Conservation (phyloP, 768 basidiomycete genomes). For the Daedaleopsis nitida region DNA sequence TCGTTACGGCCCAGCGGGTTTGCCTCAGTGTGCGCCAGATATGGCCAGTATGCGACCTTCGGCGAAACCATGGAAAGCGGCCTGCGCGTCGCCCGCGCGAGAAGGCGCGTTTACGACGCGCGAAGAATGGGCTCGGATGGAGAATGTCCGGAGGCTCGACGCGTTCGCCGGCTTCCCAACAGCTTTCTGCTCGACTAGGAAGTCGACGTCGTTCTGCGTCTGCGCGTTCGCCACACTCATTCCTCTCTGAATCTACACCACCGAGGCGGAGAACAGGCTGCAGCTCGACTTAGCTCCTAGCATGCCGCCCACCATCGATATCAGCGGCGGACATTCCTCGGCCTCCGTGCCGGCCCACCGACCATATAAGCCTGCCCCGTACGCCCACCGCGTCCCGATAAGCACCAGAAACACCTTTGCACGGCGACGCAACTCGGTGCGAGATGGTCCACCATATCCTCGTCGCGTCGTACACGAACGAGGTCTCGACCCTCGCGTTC, state of each 20-base stretch:
- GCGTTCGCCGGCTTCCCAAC: slow-evolving; percentile 3
- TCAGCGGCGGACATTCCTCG: slow-evolving; percentile 23
- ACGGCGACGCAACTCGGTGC: too few relatives aligned
- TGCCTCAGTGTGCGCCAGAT: not conserved
- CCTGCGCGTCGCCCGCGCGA: not conserved
- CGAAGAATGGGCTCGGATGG: slow-evolving; percentile 4
- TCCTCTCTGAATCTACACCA: not conserved
- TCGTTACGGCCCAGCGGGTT: not conserved
- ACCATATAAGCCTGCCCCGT: slow-evolving; percentile 14
- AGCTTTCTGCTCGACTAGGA: slow-evolving; percentile 19
- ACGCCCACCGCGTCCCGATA: slow-evolving; percentile 7
- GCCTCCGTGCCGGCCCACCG: slow-evolving; percentile 7
- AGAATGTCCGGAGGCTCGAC: slow-evolving; percentile 9
- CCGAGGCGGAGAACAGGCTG: not conserved
- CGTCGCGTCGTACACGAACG: slow-evolving; percentile 65
- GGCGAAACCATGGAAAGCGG: not conserved
- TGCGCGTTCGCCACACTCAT: not conserved
- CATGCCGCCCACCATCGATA: slow-evolving; percentile 16
- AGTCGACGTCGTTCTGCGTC: slow-evolving; percentile 12
- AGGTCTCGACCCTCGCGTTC: slow-evolving; percentile 65
- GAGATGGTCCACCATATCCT: slow-evolving; percentile 46
- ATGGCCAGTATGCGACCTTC: not conserved
- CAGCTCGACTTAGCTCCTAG: not conserved
- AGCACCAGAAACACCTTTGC: slow-evolving; percentile 7
- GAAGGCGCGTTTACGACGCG: not conserved